Percentiles rank a stretch among this genome's conserved stretches.
phyloP scores from a whole-genome alignment of 2,329 filamentous ascomycete genomes.

The Diaporthe eres region DNA sequence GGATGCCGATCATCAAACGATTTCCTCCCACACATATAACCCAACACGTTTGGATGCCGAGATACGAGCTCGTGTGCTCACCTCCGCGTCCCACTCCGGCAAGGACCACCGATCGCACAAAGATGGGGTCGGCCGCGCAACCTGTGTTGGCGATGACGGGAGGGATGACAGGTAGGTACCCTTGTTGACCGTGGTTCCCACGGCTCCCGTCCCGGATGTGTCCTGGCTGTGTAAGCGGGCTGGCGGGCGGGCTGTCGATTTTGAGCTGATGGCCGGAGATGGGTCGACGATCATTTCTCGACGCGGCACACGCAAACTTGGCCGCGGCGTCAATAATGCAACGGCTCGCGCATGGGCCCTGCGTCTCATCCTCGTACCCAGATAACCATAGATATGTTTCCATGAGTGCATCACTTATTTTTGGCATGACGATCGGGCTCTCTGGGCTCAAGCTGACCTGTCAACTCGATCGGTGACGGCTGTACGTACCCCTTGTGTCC shows the following conservation, averaged over 20 bases:
- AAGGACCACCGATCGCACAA: neutral
- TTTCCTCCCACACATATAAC: conserved; percentile 24
- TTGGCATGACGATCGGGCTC: conserved; percentile 29
- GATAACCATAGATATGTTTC: conserved; percentile 30
- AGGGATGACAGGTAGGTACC: neutral
- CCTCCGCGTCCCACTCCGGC: conserved; percentile 21
- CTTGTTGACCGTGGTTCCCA: conserved; percentile 4
- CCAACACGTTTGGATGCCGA: conserved; percentile 21
- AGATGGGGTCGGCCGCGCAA: neutral
- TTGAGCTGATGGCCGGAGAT: conserved; percentile 25
- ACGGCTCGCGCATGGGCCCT: conserved; percentile 28
- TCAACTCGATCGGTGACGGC: conserved; percentile 10
- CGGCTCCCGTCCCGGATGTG: conserved; percentile 20
- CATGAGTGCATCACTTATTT: conserved; percentile 37
- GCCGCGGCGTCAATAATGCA: conserved; percentile 27
- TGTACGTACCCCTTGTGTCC: neutral
- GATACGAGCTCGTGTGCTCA: conserved; percentile 33
- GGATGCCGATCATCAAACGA: conserved; percentile 30
- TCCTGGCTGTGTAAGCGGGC: conserved; percentile 32
- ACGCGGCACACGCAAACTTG: conserved; percentile 25
- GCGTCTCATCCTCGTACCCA: conserved; percentile 35
- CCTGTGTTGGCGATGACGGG: neutral
- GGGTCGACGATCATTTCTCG: conserved; percentile 36
- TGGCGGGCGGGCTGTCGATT: conserved; percentile 23
- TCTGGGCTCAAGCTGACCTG: conserved; percentile 10